Evolutionary conservation across 768 basidiomycete species (phyloP).

Genomic region (Neoboletus magnificus): DNA sequence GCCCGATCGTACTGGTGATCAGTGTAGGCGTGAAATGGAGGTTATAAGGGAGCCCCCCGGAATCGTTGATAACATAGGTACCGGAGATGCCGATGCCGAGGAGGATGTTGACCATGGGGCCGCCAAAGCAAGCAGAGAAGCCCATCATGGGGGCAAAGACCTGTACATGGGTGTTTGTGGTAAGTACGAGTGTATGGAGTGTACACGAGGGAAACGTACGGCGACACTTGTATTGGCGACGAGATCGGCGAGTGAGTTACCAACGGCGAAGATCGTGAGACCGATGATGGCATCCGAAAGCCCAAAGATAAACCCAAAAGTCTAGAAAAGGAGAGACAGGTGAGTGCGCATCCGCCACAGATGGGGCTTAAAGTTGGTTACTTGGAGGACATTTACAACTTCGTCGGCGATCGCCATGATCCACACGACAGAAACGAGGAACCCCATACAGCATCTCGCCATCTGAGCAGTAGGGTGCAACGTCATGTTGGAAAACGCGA

Average conservation of each 20-base stretch:
- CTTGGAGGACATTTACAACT: slow-evolving; percentile 87
- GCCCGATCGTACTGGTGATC: slow-evolving; percentile 76
- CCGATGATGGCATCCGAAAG: slow-evolving; percentile 97
- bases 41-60: slow-evolving; percentile 51
- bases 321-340: slow-evolving; percentile 42
- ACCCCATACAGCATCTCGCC: slow-evolving; percentile 85
- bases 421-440: slow-evolving; percentile 89
- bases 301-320: slow-evolving; percentile 91
- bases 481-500: slow-evolving; percentile 58
- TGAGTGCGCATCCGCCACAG: neutral
- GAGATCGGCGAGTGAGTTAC: slow-evolving; percentile 93
- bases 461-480: slow-evolving; percentile 55
- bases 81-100: slow-evolving; percentile 92
- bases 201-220: slow-evolving; percentile 38
- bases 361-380: slow-evolving; percentile 30
- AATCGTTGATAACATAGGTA: slow-evolving; percentile 72
- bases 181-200: neutral
- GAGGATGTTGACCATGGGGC: slow-evolving; percentile 89
- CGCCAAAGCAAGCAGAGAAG: slow-evolving; percentile 92
- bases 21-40: slow-evolving; percentile 81
- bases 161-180: slow-evolving; percentile 29
- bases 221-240: slow-evolving; percentile 97
- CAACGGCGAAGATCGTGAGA: slow-evolving; percentile 92
- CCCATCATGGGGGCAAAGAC: slow-evolving; percentile 92
- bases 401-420: slow-evolving; percentile 98